Base-by-base conservation (phyloP, 345 rosid genomes). In the Clarkia xantiana region DNA sequence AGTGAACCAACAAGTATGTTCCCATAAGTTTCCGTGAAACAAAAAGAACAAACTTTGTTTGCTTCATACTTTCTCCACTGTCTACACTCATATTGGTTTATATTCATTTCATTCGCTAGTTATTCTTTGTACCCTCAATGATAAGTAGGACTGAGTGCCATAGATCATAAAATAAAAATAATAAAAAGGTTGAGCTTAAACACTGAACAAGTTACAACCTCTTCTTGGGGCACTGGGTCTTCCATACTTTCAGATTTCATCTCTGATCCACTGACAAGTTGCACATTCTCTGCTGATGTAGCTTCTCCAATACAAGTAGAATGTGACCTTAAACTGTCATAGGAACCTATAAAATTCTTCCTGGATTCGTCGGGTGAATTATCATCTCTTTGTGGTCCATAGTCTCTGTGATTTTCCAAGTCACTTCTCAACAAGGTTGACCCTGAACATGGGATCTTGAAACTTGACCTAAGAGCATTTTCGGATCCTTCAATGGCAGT, bases 401-500 rank as follows among this genome's bases (percentile, higher is more conserved):
- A 57, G 61, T 71, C 55, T 45, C 66, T 71, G 34, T 61, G 58
- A 59, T 65, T 47, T 56, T 62, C 86, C 40, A 63, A 62, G 19
- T 62, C 44, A 61, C 53, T 52, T 23, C 67, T 69, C 52, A 71
- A 58, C 49, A 34, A 52, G 53, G 46, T 59, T 13, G 62, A 46
- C 60, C 63, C 72, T 29, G 62, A 57, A 55, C 51, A 67, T 29
- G 63, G 60, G 34, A 71, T 49, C 55, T 74, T 70, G 12, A 71
- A 56, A 63, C 53, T 74, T 42, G 80, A 56, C 52, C 80, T 67
- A 60, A 68, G 25, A 36, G 64, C 67, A 52, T 69, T 60, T 47
- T 76, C 80, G 40, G 79, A 67, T 44, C 63, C 78, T 64, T 79
- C 82, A 64, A 58, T 57, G 56, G 71, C 69, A 63, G 62, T 73